Evolutionary conservation across 352 stramenopile species (phyloP).

Genomic region (Globisporangium solare): DNA sequence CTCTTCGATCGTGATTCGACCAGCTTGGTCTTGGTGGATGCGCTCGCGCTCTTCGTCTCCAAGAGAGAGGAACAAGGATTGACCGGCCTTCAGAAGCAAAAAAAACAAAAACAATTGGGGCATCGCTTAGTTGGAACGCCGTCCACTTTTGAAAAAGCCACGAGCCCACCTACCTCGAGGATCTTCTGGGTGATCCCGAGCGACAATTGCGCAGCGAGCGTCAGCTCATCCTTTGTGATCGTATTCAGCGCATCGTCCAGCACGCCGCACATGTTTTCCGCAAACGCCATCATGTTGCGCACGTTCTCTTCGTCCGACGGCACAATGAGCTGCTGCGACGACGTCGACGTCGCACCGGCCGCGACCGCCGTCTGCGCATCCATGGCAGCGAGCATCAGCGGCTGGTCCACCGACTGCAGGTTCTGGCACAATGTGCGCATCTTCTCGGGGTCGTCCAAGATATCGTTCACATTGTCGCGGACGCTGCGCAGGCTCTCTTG

Average conservation of each 20-base stretch:
- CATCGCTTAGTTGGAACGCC: no score
- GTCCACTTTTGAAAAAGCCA: no score
- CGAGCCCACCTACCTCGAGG: constrained; percentile 25
- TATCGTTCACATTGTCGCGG: constrained; percentile 40
- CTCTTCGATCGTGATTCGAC: constrained; percentile 76
- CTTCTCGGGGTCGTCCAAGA: constrained; percentile 62
- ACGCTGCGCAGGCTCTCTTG: constrained; percentile 64
- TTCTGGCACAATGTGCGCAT: constrained; percentile 53
- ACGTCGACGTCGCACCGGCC: not conserved
- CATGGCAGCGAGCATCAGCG: constrained; percentile 25
- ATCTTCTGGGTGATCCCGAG: constrained; percentile 71
- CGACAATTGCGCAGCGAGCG: constrained; percentile 62
- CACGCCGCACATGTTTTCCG: constrained; percentile 68
- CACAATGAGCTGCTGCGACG: constrained; percentile 18
- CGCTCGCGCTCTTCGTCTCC: constrained; percentile 56
- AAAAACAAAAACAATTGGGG: no score
- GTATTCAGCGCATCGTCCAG: constrained; percentile 72
- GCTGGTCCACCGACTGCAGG: constrained; percentile 38
- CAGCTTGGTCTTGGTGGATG: constrained; percentile 26
- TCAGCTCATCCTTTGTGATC: constrained; percentile 69
- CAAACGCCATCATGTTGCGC: constrained; percentile 66
- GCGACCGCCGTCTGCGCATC: not conserved
- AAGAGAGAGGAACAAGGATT: constrained; percentile 67
- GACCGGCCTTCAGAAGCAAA: no score
- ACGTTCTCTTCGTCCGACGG: constrained; percentile 60